Base-by-base conservation (phyloP, 2,329 filamentous ascomycete species). In the Aspergillus glaucus region DNA sequence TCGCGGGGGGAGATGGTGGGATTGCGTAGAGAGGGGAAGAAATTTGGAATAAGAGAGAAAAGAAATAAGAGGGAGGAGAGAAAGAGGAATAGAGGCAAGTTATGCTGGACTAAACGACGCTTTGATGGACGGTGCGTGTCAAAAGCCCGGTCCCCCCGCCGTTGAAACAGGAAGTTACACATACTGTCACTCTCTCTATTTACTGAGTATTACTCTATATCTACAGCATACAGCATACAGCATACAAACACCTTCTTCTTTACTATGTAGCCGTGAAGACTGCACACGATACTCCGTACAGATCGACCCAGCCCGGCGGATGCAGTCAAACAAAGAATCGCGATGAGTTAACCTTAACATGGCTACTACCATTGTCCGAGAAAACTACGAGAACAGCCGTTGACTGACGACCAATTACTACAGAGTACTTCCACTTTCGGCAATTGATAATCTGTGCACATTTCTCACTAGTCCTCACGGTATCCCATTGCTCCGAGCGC, bases 101-200 rank as follows among this genome's bases (percentile, higher is more conserved):
- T 15, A 37, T 19, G 14, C n/a, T 9, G 40, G 37, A 50, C 45
- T 47, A 47, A 47, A 22, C 26, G 48, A 50, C 47, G 50, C 50
- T 49, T 51, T 49, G 47, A 51, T 51, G 47, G 26, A 24, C 47
- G 30, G 50, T 39, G 50, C 50, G 50, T 51, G 49, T 51, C 50
- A 49, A 43, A 42, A 44, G 44, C 43, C 36, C 21, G 36, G 9
- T 26, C 44, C 28, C 32, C 34, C 44, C 9, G 36, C n/a, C 44
- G 36, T 30, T 43, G 45, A 47, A 47, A 47, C 45, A 43, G 32
- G 34, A n/a, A 15, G 34, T 19, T 37, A 15, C 34, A 15, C 6
- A n/a, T 17, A 5, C 14, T 37, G 12, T 19, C 17, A 7, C 17
- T 40, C 34, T 34, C 32, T 36, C 6, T n/a, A 3, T 36, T 14